These are phyloP conservation scores for Botryotinia convoluta DNA, from an alignment of 2,329 filamentous ascomycete genomes.

Conservation along the genomic window DNA sequence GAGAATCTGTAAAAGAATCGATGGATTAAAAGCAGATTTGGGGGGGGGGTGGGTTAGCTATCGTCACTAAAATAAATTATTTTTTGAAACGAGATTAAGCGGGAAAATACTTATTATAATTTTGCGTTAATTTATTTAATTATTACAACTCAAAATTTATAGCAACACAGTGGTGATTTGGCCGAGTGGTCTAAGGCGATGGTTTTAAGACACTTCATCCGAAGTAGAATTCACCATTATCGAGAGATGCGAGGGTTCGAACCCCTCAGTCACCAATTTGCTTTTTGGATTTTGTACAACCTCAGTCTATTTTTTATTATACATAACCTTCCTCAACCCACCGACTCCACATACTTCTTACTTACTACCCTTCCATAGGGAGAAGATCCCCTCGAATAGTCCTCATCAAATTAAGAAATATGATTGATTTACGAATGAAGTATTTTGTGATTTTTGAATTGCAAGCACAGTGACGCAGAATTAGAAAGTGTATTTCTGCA, in stretches of 20 bases:
- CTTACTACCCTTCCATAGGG: too few relatives aligned
- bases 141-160: fast-evolving
- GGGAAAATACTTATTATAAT: too few relatives aligned
- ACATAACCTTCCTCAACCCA: too few relatives aligned
- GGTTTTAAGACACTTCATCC: conserved; percentile 30
- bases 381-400: too few relatives aligned
- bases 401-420: too few relatives aligned
- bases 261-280: conserved; percentile 32
- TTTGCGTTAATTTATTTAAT: too few relatives aligned
- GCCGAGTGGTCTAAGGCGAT: conserved; percentile 38
- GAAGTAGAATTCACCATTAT: conserved; percentile 34
- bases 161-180: conserved; percentile 21
- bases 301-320: neutral
- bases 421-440: too few relatives aligned
- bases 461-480: too few relatives aligned
- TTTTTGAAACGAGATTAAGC: neutral
- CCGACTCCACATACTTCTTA: too few relatives aligned
- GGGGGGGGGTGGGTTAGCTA: too few relatives aligned
- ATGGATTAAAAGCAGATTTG: neutral
- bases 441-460: too few relatives aligned
- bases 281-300: neutral
- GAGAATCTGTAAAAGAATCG: neutral
- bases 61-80: neutral
- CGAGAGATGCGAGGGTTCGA: conserved; percentile 39
- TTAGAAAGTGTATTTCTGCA: too few relatives aligned